Evolutionary conservation across 768 basidiomycete genomes (phyloP).

Genomic region (Leccinum fibrillosum): DNA sequence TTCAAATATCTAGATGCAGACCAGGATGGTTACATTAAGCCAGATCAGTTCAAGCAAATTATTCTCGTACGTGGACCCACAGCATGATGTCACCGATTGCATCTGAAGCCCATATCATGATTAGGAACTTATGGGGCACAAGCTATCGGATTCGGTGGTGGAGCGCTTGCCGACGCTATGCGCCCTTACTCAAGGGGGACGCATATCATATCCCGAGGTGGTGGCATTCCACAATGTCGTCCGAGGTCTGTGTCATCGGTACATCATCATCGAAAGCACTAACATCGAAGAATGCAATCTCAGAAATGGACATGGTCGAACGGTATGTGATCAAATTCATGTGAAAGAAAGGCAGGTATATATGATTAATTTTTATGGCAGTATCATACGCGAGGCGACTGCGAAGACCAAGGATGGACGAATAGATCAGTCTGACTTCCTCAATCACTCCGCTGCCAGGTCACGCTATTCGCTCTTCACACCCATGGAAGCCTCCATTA

Average conservation of each 20-base stretch:
- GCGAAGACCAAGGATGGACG: conserved; percentile 91
- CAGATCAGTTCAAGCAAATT: conserved; percentile 93
- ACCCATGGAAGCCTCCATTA: conserved; percentile 96
- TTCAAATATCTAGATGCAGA: conserved; percentile 90
- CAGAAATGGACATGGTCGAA: conserved; percentile 96
- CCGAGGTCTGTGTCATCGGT: conserved; percentile 54
- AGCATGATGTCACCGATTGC: not conserved
- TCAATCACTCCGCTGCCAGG: conserved; percentile 79
- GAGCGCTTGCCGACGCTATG: conserved; percentile 91
- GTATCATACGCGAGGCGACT: conserved; percentile 87
- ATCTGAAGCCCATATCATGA: not conserved
- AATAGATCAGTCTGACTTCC: conserved; percentile 94
- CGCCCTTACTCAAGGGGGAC: conserved; percentile 82
- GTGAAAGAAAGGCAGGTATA: not conserved
- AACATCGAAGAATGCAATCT: conserved; percentile 2
- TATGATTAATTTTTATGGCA: conserved; percentile 24
- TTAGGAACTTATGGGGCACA: conserved; percentile 95
- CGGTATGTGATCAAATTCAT: conserved; percentile 40
- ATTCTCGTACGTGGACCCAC: conserved; percentile 64
- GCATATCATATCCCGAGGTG: conserved; percentile 95
- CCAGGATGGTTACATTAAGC: conserved; percentile 89
- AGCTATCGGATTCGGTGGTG: conserved; percentile 90
- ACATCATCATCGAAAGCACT: not conserved
- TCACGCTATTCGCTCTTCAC: conserved; percentile 95
- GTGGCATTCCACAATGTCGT: conserved; percentile 97